Evolutionary conservation across 805 yeast genomes (phyloP).

Genomic region (Pichia heedii): DNA sequence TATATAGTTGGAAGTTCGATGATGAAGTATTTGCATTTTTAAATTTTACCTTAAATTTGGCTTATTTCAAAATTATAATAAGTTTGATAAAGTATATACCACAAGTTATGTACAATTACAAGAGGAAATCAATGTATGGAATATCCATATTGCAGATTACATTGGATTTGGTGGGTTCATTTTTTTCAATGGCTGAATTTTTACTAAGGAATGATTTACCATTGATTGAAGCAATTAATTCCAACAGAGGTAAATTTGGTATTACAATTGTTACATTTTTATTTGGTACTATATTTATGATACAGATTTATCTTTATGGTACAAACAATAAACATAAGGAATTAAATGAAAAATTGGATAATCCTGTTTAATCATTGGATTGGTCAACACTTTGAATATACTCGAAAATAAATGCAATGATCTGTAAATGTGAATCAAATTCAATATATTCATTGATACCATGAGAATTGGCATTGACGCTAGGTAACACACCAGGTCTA

Average conservation of each 20-base stretch:
- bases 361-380: background rate
- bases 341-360: background rate
- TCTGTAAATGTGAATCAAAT: slow-evolving; percentile 48
- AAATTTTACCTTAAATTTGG: slow-evolving; percentile 33
- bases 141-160: slow-evolving; percentile 32
- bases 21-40: slow-evolving; percentile 19
- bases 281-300: slow-evolving; percentile 22
- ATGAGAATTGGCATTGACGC: slow-evolving; percentile 39
- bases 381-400: slow-evolving; percentile 38
- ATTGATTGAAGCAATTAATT: slow-evolving; percentile 19
- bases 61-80: slow-evolving; percentile 36
- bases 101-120: slow-evolving; percentile 34
- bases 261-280: slow-evolving; percentile 29
- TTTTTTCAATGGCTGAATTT: slow-evolving; percentile 32
- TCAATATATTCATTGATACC: slow-evolving; percentile 55
- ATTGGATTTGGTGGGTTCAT: slow-evolving; percentile 36
- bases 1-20: slow-evolving; percentile 8
- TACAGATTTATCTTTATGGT: slow-evolving; percentile 21
- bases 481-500: slow-evolving; percentile 37
- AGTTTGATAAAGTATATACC: slow-evolving; percentile 44
- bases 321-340: slow-evolving; percentile 5
- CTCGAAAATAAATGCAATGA: slow-evolving; percentile 47
- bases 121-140: slow-evolving; percentile 37
- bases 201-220: slow-evolving; percentile 28
- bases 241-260: slow-evolving; percentile 38